phyloP scores from a whole-genome alignment of 805 yeast genomes.

The Ogataea methanolica region DNA sequence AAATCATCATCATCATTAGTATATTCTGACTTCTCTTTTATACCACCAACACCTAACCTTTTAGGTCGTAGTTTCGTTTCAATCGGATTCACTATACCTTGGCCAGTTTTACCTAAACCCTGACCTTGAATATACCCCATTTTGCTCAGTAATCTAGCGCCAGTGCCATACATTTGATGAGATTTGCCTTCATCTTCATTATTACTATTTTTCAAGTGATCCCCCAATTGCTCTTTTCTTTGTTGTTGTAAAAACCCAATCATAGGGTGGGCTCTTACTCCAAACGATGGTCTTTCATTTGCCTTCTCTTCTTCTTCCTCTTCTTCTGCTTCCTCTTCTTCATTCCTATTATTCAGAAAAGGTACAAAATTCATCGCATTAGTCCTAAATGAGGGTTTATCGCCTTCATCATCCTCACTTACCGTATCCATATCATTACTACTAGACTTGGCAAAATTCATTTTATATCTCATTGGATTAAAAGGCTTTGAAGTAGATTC shows the following conservation, averaged over 20 bases:
- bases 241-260: neutral
- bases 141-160: conserved; percentile 67
- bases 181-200: neutral
- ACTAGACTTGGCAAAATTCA: conserved; percentile 1
- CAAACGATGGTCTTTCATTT: neutral
- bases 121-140: conserved; percentile 88
- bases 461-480: neutral
- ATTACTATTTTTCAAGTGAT: too few species aligned
- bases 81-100: conserved; percentile 80
- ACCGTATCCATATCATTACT: neutral
- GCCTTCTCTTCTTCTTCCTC: neutral
- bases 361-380: neutral
- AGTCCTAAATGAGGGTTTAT: conserved; percentile 1
- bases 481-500: too few species aligned
- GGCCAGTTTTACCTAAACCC: conserved; percentile 72
- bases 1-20: conserved; percentile 10
- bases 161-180: conserved; percentile 64
- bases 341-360: neutral
- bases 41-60: conserved; percentile 73
- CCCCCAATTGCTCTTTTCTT: neutral
- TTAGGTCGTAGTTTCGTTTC: conserved; percentile 62
- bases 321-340: neutral
- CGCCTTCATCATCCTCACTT: neutral
- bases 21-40: conserved; percentile 32
- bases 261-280: neutral